Conservation (phyloP, 352 stramenopile species). For the Phytophthora crassamura region DNA sequence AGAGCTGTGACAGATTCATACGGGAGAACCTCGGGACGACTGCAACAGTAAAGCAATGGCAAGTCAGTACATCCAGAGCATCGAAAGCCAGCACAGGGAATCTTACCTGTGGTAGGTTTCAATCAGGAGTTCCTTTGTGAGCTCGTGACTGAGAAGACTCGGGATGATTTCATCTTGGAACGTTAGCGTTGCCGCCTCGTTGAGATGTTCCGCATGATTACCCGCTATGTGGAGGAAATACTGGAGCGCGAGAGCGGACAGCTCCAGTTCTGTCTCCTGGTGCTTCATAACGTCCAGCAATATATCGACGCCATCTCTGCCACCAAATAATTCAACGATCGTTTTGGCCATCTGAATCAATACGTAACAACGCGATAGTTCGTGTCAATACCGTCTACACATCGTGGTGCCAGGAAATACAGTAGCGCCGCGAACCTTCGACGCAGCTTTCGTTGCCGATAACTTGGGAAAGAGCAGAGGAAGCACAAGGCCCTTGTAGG, state of each 20-base stretch:
- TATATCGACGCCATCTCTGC: conserved; percentile 63
- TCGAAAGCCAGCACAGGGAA: background rate
- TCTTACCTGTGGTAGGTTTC: conserved; percentile 72
- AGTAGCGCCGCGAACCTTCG: conserved; percentile 48
- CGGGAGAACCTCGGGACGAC: conserved; percentile 59
- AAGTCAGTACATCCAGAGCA: conserved; percentile 3
- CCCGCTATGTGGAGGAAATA: conserved; percentile 85
- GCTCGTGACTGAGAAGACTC: conserved; percentile 60
- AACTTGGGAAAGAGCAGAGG: conserved; percentile 74
- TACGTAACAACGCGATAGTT: too few relatives aligned
- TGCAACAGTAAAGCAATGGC: conserved; percentile 24
- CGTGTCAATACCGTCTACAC: too few relatives aligned
- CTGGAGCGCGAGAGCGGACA: conserved; percentile 77
- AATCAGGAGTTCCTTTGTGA: conserved; percentile 78
- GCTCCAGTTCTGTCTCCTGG: conserved; percentile 64
- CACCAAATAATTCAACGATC: conserved; percentile 52
- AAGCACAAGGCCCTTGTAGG: conserved; percentile 75
- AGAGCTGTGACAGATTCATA: conserved; percentile 56
- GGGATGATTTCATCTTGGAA: conserved; percentile 69
- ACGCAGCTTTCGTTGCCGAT: conserved; percentile 60
- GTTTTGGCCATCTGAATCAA: conserved; percentile 64
- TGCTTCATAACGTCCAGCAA: conserved; percentile 78
- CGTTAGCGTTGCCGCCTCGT: conserved; percentile 37
- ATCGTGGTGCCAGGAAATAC: too few relatives aligned
- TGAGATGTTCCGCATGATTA: conserved; percentile 52